Evolutionary conservation across 495 filamentous ascomycete genomes (phyloP).

Genomic region (Penicillium lagena): DNA sequence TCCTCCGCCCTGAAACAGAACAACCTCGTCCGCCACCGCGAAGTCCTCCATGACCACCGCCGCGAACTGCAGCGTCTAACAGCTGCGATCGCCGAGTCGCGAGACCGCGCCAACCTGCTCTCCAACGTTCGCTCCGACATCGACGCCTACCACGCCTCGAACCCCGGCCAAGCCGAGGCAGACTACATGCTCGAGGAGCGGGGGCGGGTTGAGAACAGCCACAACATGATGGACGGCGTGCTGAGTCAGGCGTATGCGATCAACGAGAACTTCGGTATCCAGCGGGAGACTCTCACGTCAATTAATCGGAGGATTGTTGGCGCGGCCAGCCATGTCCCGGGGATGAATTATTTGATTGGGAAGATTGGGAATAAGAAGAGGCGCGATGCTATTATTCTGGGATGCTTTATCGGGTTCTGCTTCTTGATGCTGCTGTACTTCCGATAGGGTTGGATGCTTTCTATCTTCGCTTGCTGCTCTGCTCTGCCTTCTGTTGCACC

Average conservation of each 20-base stretch:
- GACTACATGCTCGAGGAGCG: conserved; percentile 98
- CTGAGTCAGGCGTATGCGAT: conserved; percentile 96
- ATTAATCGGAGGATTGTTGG: conserved; percentile 85
- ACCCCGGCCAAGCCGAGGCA: conserved; percentile 75
- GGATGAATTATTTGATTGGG: conserved; percentile 86
- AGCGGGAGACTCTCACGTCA: conserved; percentile 77
- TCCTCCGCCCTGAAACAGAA: conserved; percentile 90
- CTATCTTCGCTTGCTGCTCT: conserved; percentile 3
- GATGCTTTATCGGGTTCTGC: conserved; percentile 82
- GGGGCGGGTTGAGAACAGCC: conserved; percentile 72
- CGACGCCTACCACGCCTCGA: conserved; percentile 72
- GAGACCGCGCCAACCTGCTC: conserved; percentile 86
- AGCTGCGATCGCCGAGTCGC: conserved; percentile 59
- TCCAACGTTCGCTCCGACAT: conserved; percentile 89
- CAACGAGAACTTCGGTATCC: conserved; percentile 81
- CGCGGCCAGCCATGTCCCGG: conserved; percentile 84
- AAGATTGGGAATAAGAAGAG: conserved; percentile 94
- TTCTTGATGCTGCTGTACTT: conserved; percentile 84
- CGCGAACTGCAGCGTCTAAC: conserved; percentile 73
- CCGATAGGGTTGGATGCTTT: conserved; percentile 35
- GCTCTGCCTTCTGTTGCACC: conserved; percentile 7
- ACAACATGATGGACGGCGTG: conserved; percentile 82
- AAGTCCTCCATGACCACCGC: conserved; percentile 80
- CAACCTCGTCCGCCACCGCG: conserved; percentile 87
- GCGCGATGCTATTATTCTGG: conserved; percentile 91